Conservation (phyloP, 1,284 basidiomycete species). For the Tylopilus sp. region DNA sequence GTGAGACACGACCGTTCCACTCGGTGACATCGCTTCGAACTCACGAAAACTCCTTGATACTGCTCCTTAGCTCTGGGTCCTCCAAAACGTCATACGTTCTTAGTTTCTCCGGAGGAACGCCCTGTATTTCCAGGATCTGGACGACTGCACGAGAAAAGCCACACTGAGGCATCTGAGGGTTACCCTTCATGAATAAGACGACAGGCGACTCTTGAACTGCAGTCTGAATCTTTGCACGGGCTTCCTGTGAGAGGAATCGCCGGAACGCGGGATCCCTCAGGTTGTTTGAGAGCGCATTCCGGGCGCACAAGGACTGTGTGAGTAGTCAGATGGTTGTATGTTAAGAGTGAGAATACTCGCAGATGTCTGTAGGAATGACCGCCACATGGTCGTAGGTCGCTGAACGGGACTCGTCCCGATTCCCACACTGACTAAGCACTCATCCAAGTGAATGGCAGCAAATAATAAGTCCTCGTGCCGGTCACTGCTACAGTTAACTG, state of each 20-base stretch:
- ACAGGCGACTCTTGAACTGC: constrained; percentile 55
- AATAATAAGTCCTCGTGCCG: no score
- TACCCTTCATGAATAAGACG: constrained; percentile 88
- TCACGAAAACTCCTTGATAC: constrained; percentile 95
- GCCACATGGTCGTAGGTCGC: constrained; percentile 28
- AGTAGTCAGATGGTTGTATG: background rate
- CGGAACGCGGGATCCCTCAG: constrained; percentile 17
- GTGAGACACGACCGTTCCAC: background rate
- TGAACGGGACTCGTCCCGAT: no score
- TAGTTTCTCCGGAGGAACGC: constrained; percentile 74
- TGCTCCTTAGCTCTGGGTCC: constrained; percentile 76
- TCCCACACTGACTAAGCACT: background rate
- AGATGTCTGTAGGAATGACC: constrained; percentile 31
- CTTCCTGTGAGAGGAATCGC: constrained; percentile 45
- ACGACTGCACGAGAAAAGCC: constrained; percentile 94
- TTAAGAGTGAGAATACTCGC: constrained; percentile 7
- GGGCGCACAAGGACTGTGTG: constrained; percentile 25
- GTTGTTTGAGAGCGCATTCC: constrained; percentile 5
- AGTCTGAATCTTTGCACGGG: constrained; percentile 38
- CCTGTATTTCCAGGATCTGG: constrained; percentile 87
- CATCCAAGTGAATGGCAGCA: no score
- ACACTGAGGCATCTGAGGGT: constrained; percentile 80
- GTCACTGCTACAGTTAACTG: no score
- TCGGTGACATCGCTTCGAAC: constrained; percentile 30
- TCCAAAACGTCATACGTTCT: constrained; percentile 88